These are phyloP conservation scores for Botrytis byssoidea DNA, from an alignment of 2,329 filamentous ascomycete species.

Conservation along the genomic window DNA sequence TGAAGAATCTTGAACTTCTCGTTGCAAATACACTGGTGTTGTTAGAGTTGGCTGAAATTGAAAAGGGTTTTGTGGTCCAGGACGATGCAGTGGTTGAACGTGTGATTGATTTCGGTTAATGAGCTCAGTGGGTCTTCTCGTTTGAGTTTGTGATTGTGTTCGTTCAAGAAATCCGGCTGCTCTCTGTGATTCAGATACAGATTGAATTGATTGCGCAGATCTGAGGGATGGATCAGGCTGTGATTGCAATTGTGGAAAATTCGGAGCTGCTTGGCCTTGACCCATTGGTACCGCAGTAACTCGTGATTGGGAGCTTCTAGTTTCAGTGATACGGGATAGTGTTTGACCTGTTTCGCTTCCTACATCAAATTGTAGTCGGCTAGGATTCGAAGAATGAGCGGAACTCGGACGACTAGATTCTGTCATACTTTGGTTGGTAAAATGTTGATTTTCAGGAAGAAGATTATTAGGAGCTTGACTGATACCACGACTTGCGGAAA, in stretches of 20 bases:
- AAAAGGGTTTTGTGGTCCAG: neutral
- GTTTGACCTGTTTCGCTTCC: neutral
- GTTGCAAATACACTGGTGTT: neutral
- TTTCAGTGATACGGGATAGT: neutral
- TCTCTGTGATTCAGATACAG: neutral
- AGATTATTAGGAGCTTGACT: neutral
- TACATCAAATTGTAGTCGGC: neutral
- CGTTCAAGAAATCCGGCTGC: neutral
- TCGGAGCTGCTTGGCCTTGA: neutral
- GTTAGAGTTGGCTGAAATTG: neutral
- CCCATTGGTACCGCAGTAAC: neutral
- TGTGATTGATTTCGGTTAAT: neutral
- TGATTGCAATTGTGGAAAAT: neutral
- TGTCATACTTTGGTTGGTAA: neutral
- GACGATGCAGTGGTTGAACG: neutral
- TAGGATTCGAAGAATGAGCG: neutral
- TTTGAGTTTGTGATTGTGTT: neutral
- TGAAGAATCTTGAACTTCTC: neutral
- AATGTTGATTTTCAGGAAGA: neutral
- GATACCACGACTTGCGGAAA: neutral
- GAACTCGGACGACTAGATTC: neutral
- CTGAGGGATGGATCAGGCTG: neutral
- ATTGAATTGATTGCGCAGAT: neutral
- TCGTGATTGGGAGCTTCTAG: neutral
- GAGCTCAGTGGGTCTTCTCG: neutral